Percentiles rank a stretch among this genome's conserved stretches.
These are phyloP conservation scores for Podospora tetraspora DNA, from an alignment of 495 filamentous ascomycete species.

Conservation along the genomic window DNA sequence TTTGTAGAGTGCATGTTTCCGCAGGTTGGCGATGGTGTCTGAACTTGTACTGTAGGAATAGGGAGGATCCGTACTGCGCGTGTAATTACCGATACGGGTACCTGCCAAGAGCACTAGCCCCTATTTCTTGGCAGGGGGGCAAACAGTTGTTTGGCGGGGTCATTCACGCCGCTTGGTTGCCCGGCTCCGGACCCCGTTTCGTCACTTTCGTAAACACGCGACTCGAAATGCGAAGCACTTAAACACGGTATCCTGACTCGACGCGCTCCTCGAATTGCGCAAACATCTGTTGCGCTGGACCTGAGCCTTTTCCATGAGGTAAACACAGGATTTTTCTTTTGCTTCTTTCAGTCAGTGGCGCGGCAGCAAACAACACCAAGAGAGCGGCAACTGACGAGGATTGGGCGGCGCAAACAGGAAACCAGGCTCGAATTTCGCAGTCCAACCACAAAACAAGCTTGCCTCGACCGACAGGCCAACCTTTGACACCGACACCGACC, in stretches of 20 bases:
- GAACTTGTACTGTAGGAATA: too few relatives aligned
- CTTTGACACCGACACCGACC: slow-evolving; percentile 8
- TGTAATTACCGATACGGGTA: slow-evolving; percentile 2
- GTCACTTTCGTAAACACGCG: slow-evolving; percentile 7
- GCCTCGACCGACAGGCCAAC: slow-evolving; percentile 23
- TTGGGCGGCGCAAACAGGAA: slow-evolving; percentile 27
- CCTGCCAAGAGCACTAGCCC: not conserved
- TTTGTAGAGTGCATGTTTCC: not conserved
- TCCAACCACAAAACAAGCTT: slow-evolving; percentile 36
- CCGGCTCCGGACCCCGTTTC: slow-evolving; percentile 2
- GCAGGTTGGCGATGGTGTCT: too few relatives aligned
- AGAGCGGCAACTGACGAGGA: slow-evolving; percentile 10
- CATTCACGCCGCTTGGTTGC: slow-evolving; percentile 15
- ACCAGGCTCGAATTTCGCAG: slow-evolving; percentile 29
- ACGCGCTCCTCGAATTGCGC: not conserved
- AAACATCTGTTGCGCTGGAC: not conserved
- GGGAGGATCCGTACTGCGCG: not conserved
- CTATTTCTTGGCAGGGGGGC: not conserved
- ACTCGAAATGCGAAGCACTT: slow-evolving; percentile 2
- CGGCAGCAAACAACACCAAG: not conserved
- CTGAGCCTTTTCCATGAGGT: slow-evolving; percentile 15
- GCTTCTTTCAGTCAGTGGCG: not conserved
- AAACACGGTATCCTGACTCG: slow-evolving; percentile 7
- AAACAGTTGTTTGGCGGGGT: not conserved
- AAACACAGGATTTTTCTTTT: not conserved